Percentiles rank a stretch among this genome's conserved stretches.
Conservation (phyloP, 495 filamentous ascomycete species). For the Chlorociboria aeruginascens region DNA sequence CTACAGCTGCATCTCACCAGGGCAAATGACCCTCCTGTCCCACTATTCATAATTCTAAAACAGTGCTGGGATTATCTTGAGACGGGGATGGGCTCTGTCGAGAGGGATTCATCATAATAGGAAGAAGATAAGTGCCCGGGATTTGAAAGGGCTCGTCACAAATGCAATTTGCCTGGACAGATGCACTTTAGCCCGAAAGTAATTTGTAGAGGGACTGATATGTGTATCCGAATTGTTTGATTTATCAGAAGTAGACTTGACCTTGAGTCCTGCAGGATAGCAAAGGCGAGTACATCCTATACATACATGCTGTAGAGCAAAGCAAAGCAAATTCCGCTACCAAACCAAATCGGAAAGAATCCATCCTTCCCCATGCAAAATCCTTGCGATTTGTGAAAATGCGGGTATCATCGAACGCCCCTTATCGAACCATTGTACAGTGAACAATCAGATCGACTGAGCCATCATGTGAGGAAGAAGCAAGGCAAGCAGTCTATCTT, state of each 20-base stretch:
- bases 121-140: too few species aligned
- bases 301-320: slow-evolving; percentile 10
- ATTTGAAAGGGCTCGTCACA: neutral
- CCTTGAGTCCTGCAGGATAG: slow-evolving; percentile 14
- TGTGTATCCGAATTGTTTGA: slow-evolving; percentile 2
- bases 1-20: slow-evolving; percentile 56
- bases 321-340: slow-evolving; percentile 3
- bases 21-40: slow-evolving; percentile 50
- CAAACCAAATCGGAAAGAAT: slow-evolving; percentile 8
- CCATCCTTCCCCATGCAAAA: slow-evolving; percentile 14
- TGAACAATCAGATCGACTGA: slow-evolving; percentile 23
- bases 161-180: neutral
- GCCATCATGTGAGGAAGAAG: slow-evolving; percentile 14
- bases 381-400: slow-evolving; percentile 20
- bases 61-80: slow-evolving; percentile 13
- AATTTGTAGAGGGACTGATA: neutral
- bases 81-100: slow-evolving; percentile 9
- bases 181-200: too few species aligned
- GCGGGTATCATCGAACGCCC: slow-evolving; percentile 23
- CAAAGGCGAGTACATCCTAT: slow-evolving; percentile 5
- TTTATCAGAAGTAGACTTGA: slow-evolving; percentile 16
- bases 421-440: slow-evolving; percentile 21
- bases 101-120: neutral
- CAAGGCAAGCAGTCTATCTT: slow-evolving; percentile 15
- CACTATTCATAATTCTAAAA: slow-evolving; percentile 42